Conservation (phyloP, 768 basidiomycete species). For the Mycena vulgaris region DNA sequence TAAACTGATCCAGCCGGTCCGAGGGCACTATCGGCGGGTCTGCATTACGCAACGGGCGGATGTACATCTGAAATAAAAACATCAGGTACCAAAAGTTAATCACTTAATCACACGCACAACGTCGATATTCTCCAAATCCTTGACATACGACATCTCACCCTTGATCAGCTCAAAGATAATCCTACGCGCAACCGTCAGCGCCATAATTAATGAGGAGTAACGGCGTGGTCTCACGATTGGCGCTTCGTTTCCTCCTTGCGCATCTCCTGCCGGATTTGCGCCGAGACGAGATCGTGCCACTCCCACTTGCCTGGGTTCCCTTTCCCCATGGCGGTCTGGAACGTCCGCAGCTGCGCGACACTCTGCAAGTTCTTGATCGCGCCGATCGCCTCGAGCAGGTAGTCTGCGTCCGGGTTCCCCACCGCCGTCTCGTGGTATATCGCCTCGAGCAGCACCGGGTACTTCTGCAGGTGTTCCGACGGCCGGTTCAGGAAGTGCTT, state of each 20-base stretch:
- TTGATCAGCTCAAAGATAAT: constrained; percentile 96
- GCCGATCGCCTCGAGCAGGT: constrained; percentile 85
- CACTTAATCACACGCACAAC: constrained; percentile 62
- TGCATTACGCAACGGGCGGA: constrained; percentile 78
- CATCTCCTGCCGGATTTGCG: constrained; percentile 73
- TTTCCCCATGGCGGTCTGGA: constrained; percentile 91
- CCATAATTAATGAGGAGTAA: not conserved
- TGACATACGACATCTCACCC: constrained; percentile 96
- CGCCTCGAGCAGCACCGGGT: constrained; percentile 88
- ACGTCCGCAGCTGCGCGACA: constrained; percentile 87
- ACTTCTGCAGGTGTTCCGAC: constrained; percentile 86
- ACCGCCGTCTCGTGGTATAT: constrained; percentile 86
- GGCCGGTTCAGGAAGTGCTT: constrained; percentile 87
- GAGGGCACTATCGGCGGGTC: constrained; percentile 86
- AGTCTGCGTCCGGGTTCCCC: constrained; percentile 88
- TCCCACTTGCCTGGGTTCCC: constrained; percentile 87
- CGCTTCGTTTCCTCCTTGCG: constrained; percentile 85
- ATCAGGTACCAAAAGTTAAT: constrained; percentile 1
- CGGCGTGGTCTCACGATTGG: constrained; percentile 76
- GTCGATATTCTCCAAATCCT: constrained; percentile 90
- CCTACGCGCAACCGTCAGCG: constrained; percentile 53
- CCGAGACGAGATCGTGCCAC: constrained; percentile 90
- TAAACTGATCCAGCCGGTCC: constrained; percentile 81
- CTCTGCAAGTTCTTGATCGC: constrained; percentile 88
- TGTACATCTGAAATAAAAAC: constrained; percentile 74